Conservation (phyloP, 306 rosid species). For the Lablab purpureus region DNA sequence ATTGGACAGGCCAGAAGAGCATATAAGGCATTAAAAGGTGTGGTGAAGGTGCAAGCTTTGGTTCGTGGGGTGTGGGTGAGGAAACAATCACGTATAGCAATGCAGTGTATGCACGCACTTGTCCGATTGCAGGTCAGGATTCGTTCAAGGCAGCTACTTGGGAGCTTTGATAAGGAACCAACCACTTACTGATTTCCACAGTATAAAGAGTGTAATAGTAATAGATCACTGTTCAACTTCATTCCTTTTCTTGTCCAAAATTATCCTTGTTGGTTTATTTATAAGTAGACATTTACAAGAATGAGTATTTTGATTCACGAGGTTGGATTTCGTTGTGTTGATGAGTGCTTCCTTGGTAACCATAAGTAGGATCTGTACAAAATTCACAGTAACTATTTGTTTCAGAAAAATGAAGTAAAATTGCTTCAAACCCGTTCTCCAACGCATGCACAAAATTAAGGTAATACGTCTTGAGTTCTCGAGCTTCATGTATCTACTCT, state of each 20-base stretch:
- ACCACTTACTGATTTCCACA: neutral
- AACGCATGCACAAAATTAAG: neutral
- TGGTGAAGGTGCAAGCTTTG: conserved; percentile 92
- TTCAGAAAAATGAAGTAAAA: neutral
- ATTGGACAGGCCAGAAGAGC: conserved; percentile 77
- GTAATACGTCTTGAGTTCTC: too few species aligned
- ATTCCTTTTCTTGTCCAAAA: neutral
- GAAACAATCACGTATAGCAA: conserved; percentile 75
- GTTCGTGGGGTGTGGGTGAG: conserved; percentile 72
- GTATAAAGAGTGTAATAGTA: neutral
- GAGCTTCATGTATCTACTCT: too few species aligned
- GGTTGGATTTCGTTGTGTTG: neutral
- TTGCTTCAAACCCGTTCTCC: too few species aligned
- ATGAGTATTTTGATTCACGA: neutral
- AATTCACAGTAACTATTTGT: neutral
- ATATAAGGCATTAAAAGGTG: conserved; percentile 66
- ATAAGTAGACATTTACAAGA: neutral
- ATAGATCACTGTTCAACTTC: neutral
- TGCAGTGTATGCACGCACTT: conserved; percentile 80
- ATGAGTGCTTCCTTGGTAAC: neutral
- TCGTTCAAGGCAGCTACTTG: conserved; percentile 73
- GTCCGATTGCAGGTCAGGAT: conserved; percentile 77
- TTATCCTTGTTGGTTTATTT: neutral
- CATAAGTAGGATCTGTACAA: too few species aligned
- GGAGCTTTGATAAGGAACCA: neutral